Conservation (phyloP, 2,329 filamentous ascomycete genomes). For the Camillea tinctor region DNA sequence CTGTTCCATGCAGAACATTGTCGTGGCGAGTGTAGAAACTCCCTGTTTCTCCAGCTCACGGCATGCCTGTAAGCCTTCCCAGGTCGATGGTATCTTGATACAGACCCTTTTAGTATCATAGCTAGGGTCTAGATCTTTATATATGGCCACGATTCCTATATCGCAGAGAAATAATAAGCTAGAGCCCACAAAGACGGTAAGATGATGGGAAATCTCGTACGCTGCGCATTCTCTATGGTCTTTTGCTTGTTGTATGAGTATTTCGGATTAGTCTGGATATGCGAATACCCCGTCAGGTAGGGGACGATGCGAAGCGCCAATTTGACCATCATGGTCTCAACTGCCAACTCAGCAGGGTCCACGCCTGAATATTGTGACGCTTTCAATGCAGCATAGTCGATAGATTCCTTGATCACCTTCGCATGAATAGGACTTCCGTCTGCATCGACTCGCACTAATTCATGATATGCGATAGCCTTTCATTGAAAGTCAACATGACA, state of each 20-base stretch:
- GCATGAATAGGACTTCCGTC: constrained; percentile 37
- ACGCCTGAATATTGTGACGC: constrained; percentile 34
- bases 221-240: constrained; percentile 49
- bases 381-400: constrained; percentile 34
- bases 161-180: background rate
- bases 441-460: constrained; percentile 37
- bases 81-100: constrained; percentile 63
- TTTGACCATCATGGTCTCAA: constrained; percentile 57
- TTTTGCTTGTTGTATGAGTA: constrained; percentile 49
- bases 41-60: constrained; percentile 49
- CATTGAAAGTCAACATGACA: background rate
- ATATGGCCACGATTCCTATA: constrained; percentile 50
- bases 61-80: constrained; percentile 62
- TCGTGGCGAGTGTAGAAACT: constrained; percentile 61
- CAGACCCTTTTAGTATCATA: constrained; percentile 52
- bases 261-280: constrained; percentile 61
- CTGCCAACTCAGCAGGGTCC: constrained; percentile 47
- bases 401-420: constrained; percentile 37
- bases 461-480: constrained; percentile 49
- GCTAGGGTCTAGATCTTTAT: constrained; percentile 41
- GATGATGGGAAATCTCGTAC: constrained; percentile 35
- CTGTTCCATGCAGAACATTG: constrained; percentile 61
- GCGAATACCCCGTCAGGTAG: constrained; percentile 50
- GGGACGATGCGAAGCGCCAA: constrained; percentile 51
- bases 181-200: background rate